Base-by-base conservation (phyloP, 441 rosid species). In the Hypseocharis bilobata region DNA sequence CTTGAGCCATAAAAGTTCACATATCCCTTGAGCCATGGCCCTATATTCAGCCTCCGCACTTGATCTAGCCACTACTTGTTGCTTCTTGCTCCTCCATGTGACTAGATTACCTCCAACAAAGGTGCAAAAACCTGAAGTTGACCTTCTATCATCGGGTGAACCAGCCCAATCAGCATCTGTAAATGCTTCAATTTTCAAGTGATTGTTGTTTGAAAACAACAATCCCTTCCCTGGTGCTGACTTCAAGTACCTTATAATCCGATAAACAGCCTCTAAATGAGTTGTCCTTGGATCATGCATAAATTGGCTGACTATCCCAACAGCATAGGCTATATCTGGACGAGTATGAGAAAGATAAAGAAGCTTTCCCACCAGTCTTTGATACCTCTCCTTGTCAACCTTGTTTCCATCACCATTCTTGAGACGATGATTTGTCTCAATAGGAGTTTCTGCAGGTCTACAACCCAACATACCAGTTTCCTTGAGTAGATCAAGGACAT, bases 261-360 rank as follows among this genome's bases (percentile, higher is more conserved):
- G 28, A 13, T 27, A 29, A 16, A 29, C 13, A 26, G 47, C 63
- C 0, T 60, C 44, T 5, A 60, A 30, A 22, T 60, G 63, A 2
- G 6, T 22, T 32, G 3, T 11, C 2, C 42, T 10, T 16, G 47
- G 47, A 27, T 3, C 4, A 17, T 60, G 27, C 63, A 60, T 60
- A 25, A 60, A 60, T 25, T 60, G 47, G 13, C 44, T 34, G 0
- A 34, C 42, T 25, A 60, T 20, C n/a, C 63, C 30, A 4, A 60
- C 26, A 16, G 28, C 44, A 60, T 4, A 30, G 2, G 26, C 44
- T 60, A 60, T 60, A 20, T 60, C 47, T 27, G 27, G 47, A 2
- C 26, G 44, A n/a, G 63, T 34, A 11, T 60, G 63, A 29, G 63
- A 60, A 4, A 34, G 19, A 4, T 60, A 60, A 32, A 60, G 30